Evolutionary conservation across 805 yeast genomes (phyloP).

Genomic region (Starmerella asiatica): DNA sequence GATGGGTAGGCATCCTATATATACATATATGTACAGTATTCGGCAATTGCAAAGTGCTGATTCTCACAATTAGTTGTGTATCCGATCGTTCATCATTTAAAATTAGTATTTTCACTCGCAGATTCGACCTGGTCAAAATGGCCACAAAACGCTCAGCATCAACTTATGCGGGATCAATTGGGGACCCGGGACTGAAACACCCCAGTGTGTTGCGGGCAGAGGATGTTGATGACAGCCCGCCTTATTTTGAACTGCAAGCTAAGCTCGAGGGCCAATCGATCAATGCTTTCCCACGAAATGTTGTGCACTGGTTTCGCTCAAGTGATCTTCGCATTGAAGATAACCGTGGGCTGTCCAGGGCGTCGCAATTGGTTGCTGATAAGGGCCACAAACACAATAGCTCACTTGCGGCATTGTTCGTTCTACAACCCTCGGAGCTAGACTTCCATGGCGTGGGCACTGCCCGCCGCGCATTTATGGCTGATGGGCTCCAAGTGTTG

Average conservation of each 20-base stretch:
- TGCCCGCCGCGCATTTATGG: slow-evolving; percentile 32
- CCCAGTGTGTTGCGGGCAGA: slow-evolving; percentile 15
- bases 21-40: too few species aligned
- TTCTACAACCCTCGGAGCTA: slow-evolving; percentile 32
- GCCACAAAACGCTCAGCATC: neutral
- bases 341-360: slow-evolving; percentile 32
- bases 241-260: slow-evolving; percentile 9
- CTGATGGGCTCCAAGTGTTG: slow-evolving; percentile 28
- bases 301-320: slow-evolving; percentile 34
- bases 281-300: slow-evolving; percentile 10
- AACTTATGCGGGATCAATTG: neutral
- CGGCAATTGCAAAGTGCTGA: too few species aligned
- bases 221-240: slow-evolving; percentile 14
- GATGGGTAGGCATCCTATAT: too few species aligned
- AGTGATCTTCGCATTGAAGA: slow-evolving; percentile 36
- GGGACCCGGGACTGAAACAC: slow-evolving; percentile 2
- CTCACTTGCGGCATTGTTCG: slow-evolving; percentile 28
- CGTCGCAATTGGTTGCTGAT: slow-evolving; percentile 26
- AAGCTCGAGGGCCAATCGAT: neutral
- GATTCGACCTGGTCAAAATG: too few species aligned
- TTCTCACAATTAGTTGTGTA: too few species aligned
- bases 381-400: slow-evolving; percentile 21
- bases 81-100: too few species aligned
- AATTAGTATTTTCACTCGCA: too few species aligned
- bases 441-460: slow-evolving; percentile 34